A percentile compares a stretch with the other conserved stretches of the same genome.
phyloP scores from a whole-genome alignment of 2,329 filamentous ascomycete species.

The Colletotrichum theobromicola region DNA sequence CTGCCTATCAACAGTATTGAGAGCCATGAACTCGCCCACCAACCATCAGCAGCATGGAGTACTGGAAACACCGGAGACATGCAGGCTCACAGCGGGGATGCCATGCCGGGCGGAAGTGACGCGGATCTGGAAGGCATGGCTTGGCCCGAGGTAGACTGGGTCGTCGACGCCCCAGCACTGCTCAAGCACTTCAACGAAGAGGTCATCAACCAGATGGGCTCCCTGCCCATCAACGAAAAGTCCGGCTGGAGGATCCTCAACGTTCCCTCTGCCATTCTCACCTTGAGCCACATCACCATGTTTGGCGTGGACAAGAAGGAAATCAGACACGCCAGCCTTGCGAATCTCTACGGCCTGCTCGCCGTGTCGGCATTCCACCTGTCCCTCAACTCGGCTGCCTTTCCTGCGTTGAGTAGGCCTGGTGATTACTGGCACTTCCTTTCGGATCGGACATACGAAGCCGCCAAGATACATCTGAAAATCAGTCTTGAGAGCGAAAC shows the following conservation, averaged over 20 bases:
- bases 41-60: background rate
- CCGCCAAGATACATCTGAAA: background rate
- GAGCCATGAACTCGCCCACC: background rate
- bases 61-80: background rate
- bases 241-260: background rate
- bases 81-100: background rate
- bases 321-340: background rate
- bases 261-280: background rate
- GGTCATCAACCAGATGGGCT: slow-evolving; percentile 1
- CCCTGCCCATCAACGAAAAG: background rate
- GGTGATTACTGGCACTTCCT: background rate
- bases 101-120: background rate
- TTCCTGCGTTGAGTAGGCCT: background rate
- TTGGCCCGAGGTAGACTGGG: background rate
- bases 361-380: background rate
- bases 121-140: background rate
- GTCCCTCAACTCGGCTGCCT: background rate
- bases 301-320: background rate
- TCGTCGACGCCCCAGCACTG: background rate
- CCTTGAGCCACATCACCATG: background rate
- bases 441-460: background rate
- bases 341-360: background rate
- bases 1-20: background rate
- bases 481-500: background rate
- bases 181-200: background rate